Conservation (phyloP, 176 grass and related monocot species). For the Juncus inflexus region DNA sequence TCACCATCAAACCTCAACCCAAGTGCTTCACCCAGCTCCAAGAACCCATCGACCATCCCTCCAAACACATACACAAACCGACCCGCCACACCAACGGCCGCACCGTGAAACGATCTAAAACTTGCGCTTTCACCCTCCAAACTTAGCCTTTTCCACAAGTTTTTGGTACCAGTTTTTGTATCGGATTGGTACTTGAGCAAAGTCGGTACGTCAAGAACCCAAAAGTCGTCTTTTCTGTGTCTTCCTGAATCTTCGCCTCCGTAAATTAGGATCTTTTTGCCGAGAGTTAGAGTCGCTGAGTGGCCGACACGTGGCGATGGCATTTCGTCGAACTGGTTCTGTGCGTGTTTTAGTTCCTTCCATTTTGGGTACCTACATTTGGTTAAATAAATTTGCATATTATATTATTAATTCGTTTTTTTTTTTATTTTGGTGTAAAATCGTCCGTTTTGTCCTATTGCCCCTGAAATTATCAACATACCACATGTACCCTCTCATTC, state of each 20-base stretch:
- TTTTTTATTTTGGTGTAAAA: no score
- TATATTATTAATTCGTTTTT: not conserved
- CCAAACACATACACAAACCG: constrained; percentile 69
- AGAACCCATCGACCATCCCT: constrained; percentile 64
- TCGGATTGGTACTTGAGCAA: constrained; percentile 46
- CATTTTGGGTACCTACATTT: constrained; percentile 46
- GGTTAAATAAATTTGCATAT: not conserved
- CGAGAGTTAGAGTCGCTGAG: constrained; percentile 61
- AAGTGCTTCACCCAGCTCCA: constrained; percentile 31
- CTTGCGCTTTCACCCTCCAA: constrained; percentile 61
- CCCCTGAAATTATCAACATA: no score
- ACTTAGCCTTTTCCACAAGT: constrained; percentile 59
- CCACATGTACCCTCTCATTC: no score
- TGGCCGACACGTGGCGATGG: constrained; percentile 81
- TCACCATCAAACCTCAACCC: constrained; percentile 71
- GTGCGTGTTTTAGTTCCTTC: constrained; percentile 69
- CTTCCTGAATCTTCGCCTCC: constrained; percentile 87
- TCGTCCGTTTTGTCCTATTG: no score
- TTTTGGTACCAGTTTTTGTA: constrained; percentile 48
- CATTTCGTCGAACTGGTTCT: constrained; percentile 55
- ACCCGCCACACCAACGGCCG: constrained; percentile 65
- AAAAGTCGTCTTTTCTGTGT: constrained; percentile 82
- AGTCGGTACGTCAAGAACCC: constrained; percentile 64
- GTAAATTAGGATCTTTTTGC: constrained; percentile 84
- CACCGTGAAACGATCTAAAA: constrained; percentile 84